These are phyloP conservation scores for Solanum habrochaites DNA, from an alignment of 257 asterid species.

Conservation along the genomic window DNA sequence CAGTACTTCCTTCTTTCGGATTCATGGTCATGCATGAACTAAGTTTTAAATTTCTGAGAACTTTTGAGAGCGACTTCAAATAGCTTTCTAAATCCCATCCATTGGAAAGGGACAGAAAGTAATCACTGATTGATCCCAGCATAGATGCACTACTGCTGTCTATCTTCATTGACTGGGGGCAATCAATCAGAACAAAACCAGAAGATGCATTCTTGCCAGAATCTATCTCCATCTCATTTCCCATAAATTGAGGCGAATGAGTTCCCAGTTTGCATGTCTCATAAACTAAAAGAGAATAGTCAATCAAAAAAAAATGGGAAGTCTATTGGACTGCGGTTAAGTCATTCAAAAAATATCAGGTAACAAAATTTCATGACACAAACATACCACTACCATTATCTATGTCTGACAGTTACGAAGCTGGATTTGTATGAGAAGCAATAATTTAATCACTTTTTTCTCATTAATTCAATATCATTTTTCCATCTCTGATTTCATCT, in stretches of 20 bases:
- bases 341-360: neutral
- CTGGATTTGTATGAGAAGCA: neutral
- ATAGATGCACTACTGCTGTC: conserved; percentile 88
- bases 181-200: conserved; percentile 88
- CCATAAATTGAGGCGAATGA: conserved; percentile 77
- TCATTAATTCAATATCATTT: neutral
- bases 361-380: neutral
- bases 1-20: conserved; percentile 79
- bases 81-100: conserved; percentile 98
- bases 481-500: neutral
- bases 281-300: conserved; percentile 42
- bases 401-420: neutral
- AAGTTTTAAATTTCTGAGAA: conserved; percentile 63
- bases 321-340: neutral
- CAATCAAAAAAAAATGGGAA: neutral
- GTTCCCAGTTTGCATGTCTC: conserved; percentile 96
- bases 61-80: conserved; percentile 87
- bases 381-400: neutral
- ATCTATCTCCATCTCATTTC: conserved; percentile 87
- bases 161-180: conserved; percentile 98
- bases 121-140: conserved; percentile 97
- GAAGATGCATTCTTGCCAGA: conserved; percentile 61
- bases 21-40: conserved; percentile 58
- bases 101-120: conserved; percentile 88
- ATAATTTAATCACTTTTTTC: neutral